These are phyloP conservation scores for Cerrena zonata DNA, from an alignment of 1,284 basidiomycete species.

Conservation along the genomic window DNA sequence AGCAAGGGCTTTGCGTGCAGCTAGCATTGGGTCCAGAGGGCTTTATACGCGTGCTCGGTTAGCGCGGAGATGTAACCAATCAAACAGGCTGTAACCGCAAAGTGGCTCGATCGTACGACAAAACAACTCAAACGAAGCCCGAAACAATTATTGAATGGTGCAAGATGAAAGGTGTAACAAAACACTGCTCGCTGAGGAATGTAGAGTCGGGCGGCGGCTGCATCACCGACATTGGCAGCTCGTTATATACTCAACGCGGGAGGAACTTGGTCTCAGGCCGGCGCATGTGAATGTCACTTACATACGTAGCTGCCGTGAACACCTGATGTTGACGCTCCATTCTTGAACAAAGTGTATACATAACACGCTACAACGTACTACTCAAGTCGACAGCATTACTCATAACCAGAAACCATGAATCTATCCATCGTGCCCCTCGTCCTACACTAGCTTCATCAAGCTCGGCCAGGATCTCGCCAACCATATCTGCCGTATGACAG, in stretches of 20 bases:
- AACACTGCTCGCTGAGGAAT: background rate
- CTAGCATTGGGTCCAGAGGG: constrained; percentile 28
- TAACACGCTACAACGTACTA: background rate
- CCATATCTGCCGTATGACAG: constrained; percentile 62
- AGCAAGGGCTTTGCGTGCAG: constrained; percentile 31
- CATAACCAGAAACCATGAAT: constrained; percentile 71
- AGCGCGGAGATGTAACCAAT: constrained; percentile 13
- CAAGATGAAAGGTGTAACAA: background rate
- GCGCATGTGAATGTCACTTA: constrained; percentile 6
- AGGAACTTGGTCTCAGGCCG: background rate
- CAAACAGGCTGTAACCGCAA: constrained; percentile 8
- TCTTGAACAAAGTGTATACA: background rate
- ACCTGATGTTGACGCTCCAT: constrained; percentile 3
- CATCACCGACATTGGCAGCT: background rate
- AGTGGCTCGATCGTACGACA: constrained; percentile 12
- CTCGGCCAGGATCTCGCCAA: constrained; percentile 62
- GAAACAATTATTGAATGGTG: background rate
- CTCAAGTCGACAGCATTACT: constrained; percentile 42
- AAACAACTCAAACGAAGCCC: background rate
- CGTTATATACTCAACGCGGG: constrained; percentile 1
- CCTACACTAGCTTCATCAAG: constrained; percentile 24
- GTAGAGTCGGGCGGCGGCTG: background rate
- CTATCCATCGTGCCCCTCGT: constrained; percentile 46
- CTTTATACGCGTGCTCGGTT: constrained; percentile 23
- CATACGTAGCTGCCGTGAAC: background rate